Evolutionary conservation across 1,139 yeast genomes (phyloP).

Genomic region (Candida pseudoviswanathii): DNA sequence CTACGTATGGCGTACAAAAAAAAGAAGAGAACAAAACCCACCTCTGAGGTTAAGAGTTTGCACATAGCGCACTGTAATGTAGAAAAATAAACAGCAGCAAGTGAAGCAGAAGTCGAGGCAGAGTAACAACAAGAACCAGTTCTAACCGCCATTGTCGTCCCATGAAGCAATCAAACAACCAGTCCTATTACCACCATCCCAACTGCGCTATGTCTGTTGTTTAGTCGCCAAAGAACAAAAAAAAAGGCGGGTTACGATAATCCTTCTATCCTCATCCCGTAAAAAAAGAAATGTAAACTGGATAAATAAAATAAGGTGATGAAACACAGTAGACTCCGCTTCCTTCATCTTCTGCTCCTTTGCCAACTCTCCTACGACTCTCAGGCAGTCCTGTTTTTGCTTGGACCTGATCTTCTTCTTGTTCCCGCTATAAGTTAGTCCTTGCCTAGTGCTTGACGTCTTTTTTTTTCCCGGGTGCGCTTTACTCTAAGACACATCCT

Average conservation of each 20-base stretch:
- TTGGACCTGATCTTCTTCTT: neutral
- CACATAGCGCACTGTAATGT: neutral
- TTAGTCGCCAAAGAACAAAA: neutral
- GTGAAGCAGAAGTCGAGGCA: neutral
- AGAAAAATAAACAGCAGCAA: neutral
- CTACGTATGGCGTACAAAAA: neutral
- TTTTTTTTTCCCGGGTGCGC: too few relatives aligned
- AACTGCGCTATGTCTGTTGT: too few relatives aligned
- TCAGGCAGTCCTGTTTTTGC: too few relatives aligned
- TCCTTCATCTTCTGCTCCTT: too few relatives aligned
- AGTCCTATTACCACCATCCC: too few relatives aligned
- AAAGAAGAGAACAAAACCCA: neutral
- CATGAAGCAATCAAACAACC: neutral
- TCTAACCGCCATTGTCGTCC: neutral
- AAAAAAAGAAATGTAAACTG: slow-evolving; percentile 1
- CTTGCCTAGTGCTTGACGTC: too few relatives aligned
- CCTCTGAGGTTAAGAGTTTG: neutral
- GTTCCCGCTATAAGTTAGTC: too few relatives aligned
- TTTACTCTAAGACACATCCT: too few relatives aligned
- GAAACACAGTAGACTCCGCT: neutral
- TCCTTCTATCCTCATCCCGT: neutral
- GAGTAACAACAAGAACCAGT: too few relatives aligned
- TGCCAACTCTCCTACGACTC: too few relatives aligned
- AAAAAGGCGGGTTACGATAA: neutral
- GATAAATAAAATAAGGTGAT: neutral